Percentiles rank a stretch among this genome's conserved stretches.
These are phyloP conservation scores for Rubia balearica DNA, from an alignment of 305 asterid species.

Conservation along the genomic window DNA sequence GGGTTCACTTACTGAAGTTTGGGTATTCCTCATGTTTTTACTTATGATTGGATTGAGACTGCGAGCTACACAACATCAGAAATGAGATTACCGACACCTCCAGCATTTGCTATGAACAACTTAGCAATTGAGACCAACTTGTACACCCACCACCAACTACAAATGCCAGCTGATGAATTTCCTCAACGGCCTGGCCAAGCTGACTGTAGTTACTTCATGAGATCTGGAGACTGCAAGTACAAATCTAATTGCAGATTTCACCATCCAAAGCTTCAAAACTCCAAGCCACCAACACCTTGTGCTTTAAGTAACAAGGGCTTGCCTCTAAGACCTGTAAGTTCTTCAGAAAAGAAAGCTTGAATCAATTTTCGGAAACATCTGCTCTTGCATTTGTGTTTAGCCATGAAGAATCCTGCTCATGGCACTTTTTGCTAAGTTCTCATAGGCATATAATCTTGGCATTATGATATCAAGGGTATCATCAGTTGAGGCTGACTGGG, in stretches of 20 bases:
- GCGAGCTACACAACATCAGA: constrained; percentile 49
- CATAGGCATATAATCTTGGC: background rate
- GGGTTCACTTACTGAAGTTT: background rate
- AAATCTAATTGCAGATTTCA: constrained; percentile 79
- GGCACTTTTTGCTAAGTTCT: background rate
- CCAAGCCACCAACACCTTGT: constrained; percentile 36
- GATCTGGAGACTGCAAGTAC: constrained; percentile 90
- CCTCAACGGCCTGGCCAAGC: constrained; percentile 94
- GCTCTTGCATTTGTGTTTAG: background rate
- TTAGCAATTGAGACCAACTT: constrained; percentile 39
- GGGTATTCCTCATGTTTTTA: constrained; percentile 2
- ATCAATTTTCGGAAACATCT: background rate
- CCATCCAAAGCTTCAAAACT: constrained; percentile 59
- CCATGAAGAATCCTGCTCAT: background rate
- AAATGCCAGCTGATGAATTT: constrained; percentile 47
- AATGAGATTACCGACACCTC: constrained; percentile 82
- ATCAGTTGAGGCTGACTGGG: background rate
- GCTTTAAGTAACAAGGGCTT: constrained; percentile 79
- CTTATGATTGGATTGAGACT: constrained; percentile 42
- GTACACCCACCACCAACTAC: constrained; percentile 40
- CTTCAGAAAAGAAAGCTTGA: background rate
- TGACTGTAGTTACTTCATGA: constrained; percentile 78
- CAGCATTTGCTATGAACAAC: constrained; percentile 67
- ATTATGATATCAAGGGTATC: background rate
- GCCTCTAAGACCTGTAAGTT: constrained; percentile 95